A percentile compares a stretch with the other conserved stretches of the same genome.
phyloP scores from a whole-genome alignment of 345 rosid genomes.

The Sisymbrium altissimum region DNA sequence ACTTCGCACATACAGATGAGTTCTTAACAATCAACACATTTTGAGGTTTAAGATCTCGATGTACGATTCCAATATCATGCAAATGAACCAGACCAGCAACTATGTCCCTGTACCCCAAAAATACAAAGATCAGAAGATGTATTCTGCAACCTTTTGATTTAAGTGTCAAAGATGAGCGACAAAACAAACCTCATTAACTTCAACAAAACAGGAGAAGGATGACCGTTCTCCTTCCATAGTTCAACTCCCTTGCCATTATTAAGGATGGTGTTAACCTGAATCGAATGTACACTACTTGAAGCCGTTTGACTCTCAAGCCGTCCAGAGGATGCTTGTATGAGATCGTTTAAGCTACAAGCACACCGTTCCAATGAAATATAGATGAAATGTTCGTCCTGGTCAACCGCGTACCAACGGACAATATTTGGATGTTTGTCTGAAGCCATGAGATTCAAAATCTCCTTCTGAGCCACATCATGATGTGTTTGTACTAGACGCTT shows the following conservation, averaged over 20 bases:
- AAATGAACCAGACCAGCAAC: constrained; percentile 70
- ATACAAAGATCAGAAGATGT: constrained; percentile 11
- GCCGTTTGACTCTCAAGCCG: constrained; percentile 38
- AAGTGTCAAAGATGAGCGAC: not conserved
- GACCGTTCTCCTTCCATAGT: constrained; percentile 60
- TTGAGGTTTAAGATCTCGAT: constrained; percentile 79
- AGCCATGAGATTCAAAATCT: constrained; percentile 65
- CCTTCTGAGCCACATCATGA: constrained; percentile 67
- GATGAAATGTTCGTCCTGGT: constrained; percentile 62
- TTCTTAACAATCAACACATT: constrained; percentile 68
- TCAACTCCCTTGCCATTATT: constrained; percentile 42
- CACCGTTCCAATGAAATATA: constrained; percentile 69
- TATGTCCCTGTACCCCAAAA: constrained; percentile 49
- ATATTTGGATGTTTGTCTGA: constrained; percentile 70
- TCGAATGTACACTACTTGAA: constrained; percentile 28
- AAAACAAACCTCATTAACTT: constrained; percentile 57
- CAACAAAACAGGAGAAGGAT: constrained; percentile 55
- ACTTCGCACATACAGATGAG: constrained; percentile 59
- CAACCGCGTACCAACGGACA: constrained; percentile 72
- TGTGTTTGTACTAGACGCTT: constrained; percentile 67
- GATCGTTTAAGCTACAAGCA: constrained; percentile 63
- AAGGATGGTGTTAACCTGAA: constrained; percentile 31
- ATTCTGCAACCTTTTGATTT: not conserved
- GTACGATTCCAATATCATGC: constrained; percentile 72
- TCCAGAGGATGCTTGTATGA: constrained; percentile 41